Evolutionary conservation across 2,329 filamentous ascomycete species (phyloP).

Genomic region (Epichloe baconii): DNA sequence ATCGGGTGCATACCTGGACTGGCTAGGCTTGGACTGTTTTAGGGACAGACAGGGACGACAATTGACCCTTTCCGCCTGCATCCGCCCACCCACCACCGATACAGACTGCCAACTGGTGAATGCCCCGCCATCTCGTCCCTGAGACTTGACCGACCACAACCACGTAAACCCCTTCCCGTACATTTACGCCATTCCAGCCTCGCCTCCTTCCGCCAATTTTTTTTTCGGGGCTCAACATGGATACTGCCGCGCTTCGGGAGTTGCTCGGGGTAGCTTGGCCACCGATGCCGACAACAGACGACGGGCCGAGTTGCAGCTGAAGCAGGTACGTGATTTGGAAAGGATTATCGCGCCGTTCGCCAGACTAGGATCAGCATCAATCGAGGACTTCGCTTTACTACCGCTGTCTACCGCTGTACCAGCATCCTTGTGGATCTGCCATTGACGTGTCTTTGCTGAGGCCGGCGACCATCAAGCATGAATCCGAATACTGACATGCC

Average conservation of each 20-base stretch:
- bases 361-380: background rate
- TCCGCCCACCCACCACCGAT: background rate
- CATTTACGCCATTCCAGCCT: background rate
- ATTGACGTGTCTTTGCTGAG: background rate
- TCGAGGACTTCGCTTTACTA: too few species aligned
- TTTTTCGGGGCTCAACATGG: conserved; percentile 37
- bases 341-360: background rate
- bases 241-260: conserved; percentile 60
- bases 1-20: background rate
- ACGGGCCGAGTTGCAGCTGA: conserved; percentile 68
- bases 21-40: background rate
- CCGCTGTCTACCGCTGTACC: background rate
- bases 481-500: background rate
- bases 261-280: conserved; percentile 67
- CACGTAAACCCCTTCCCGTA: conserved; percentile 1
- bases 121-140: conserved; percentile 5
- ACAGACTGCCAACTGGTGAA: background rate
- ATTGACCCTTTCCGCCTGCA: too few species aligned
- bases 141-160: conserved; percentile 2
- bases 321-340: conserved; percentile 46
- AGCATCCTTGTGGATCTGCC: background rate
- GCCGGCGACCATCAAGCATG: background rate
- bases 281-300: conserved; percentile 62
- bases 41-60: background rate
- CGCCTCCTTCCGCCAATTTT: background rate